A percentile compares a stretch with the other conserved stretches of the same genome.
phyloP scores from a whole-genome alignment of 2,329 filamentous ascomycete species.

The Daldinia sp. region DNA sequence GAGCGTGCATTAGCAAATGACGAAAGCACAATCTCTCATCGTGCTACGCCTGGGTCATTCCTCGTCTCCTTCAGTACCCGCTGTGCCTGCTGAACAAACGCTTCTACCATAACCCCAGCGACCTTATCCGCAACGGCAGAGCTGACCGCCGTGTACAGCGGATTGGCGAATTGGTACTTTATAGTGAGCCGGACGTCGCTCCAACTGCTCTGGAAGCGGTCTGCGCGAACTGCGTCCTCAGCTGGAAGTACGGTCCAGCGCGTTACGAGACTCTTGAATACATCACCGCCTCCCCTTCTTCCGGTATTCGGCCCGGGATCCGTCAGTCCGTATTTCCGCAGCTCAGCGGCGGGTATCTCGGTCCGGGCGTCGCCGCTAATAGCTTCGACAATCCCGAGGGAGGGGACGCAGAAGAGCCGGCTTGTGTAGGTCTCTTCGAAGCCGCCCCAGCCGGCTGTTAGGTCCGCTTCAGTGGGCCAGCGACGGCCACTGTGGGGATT shows the following conservation, averaged over 20 bases:
- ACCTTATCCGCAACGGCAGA: conserved; percentile 83
- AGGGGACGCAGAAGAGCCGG: conserved; percentile 78
- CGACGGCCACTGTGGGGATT: conserved; percentile 46
- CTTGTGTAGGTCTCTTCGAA: conserved; percentile 86
- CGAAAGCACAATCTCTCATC: conserved; percentile 1
- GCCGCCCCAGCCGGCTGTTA: conserved; percentile 85
- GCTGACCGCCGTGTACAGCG: conserved; percentile 85
- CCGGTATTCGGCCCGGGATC: neutral
- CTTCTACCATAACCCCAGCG: conserved; percentile 87
- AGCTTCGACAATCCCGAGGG: conserved; percentile 74
- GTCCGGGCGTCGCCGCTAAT: conserved; percentile 68
- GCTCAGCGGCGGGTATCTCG: conserved; percentile 49
- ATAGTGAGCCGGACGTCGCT: conserved; percentile 81
- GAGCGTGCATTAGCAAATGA: neutral
- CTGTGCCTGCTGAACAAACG: conserved; percentile 84
- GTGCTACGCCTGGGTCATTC: conserved; percentile 9
- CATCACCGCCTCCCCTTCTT: conserved; percentile 46
- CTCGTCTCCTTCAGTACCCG: conserved; percentile 56
- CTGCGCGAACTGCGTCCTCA: conserved; percentile 37
- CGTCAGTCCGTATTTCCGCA: conserved; percentile 41
- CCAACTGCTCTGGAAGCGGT: conserved; percentile 48
- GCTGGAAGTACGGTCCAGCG: conserved; percentile 70
- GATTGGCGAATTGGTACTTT: conserved; percentile 85
- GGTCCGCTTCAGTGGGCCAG: conserved; percentile 78
- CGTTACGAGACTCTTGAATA: conserved; percentile 75